Evolutionary conservation across 495 filamentous ascomycete species (phyloP).

Genomic region (Haplographium delicatum): DNA sequence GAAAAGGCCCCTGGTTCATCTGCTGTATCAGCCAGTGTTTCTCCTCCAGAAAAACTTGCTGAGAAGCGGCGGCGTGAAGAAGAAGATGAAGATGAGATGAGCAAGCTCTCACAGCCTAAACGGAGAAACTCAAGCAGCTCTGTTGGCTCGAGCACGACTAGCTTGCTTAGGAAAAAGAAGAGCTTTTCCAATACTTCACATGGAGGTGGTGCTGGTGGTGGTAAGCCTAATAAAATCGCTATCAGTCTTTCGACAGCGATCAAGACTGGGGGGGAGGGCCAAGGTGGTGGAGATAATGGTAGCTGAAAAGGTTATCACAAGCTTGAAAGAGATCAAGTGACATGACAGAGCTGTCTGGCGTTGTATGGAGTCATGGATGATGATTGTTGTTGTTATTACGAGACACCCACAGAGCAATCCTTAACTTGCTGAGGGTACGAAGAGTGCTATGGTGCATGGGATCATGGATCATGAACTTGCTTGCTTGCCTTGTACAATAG

Average conservation of each 20-base stretch:
- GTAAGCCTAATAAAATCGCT: conserved; percentile 24
- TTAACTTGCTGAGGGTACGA: conserved; percentile 5
- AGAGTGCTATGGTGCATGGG: not conserved
- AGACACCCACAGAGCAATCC: conserved; percentile 14
- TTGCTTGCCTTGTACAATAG: conserved; percentile 24
- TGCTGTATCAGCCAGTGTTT: conserved; percentile 8
- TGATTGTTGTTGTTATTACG: conserved; percentile 16
- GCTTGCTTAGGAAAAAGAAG: conserved; percentile 19
- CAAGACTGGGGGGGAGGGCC: conserved; percentile 23
- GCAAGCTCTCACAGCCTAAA: conserved; percentile 47
- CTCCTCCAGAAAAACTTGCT: conserved; percentile 70
- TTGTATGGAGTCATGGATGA: conserved; percentile 19
- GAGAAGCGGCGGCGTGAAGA: conserved; percentile 91
- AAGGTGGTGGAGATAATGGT: conserved; percentile 14
- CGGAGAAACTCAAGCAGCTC: conserved; percentile 26
- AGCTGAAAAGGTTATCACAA: conserved; percentile 11
- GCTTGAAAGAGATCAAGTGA: not conserved
- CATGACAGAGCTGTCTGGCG: conserved; percentile 2
- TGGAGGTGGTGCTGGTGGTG: conserved; percentile 9
- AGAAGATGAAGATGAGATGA: conserved; percentile 76
- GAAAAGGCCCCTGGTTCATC: not conserved
- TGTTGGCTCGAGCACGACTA: conserved; percentile 9
- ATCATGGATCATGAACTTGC: conserved; percentile 11
- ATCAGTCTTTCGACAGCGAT: conserved; percentile 27
- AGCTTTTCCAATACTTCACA: conserved; percentile 19